A percentile compares a stretch with the other conserved stretches of the same genome.
These are phyloP conservation scores for Aspergillus latus DNA, from an alignment of 2,329 filamentous ascomycete genomes.

Conservation along the genomic window DNA sequence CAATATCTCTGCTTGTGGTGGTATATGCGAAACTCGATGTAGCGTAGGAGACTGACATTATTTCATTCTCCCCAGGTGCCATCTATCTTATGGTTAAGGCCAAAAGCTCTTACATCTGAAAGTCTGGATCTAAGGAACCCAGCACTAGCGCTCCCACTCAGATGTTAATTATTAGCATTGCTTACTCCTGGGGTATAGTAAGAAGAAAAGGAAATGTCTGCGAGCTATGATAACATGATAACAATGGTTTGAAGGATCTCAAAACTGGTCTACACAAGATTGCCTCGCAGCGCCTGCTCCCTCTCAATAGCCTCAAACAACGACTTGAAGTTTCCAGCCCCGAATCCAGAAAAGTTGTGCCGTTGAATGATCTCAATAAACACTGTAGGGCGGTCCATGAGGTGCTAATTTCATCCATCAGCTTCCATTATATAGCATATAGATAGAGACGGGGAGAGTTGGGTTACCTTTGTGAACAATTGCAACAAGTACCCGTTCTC, in stretches of 20 bases:
- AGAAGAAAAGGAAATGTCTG: background rate
- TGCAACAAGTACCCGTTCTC: slow-evolving; percentile 80
- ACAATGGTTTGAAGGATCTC: background rate
- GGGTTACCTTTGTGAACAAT: slow-evolving; percentile 66
- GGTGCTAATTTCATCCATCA: slow-evolving; percentile 51
- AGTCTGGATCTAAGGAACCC: too few species aligned
- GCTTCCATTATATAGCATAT: background rate
- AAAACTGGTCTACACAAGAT: slow-evolving; percentile 52
- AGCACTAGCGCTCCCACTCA: too few species aligned
- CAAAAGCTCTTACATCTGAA: too few species aligned
- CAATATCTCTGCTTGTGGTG: too few species aligned
- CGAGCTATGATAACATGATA: background rate
- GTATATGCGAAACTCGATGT: too few species aligned
- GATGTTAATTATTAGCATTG: too few species aligned
- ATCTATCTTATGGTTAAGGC: too few species aligned
- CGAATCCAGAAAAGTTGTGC: slow-evolving; percentile 86
- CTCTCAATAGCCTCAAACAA: slow-evolving; percentile 94
- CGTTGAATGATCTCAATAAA: slow-evolving; percentile 96
- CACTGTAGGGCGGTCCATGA: slow-evolving; percentile 92
- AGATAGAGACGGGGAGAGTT: background rate
- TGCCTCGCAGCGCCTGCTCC: slow-evolving; percentile 83
- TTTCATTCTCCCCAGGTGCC: too few species aligned
- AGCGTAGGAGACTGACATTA: too few species aligned
- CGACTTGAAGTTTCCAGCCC: slow-evolving; percentile 93
- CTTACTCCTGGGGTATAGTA: too few species aligned